Percentiles rank a stretch among this genome's conserved stretches.
These are phyloP conservation scores for Spathaspora sp. DNA, from an alignment of 805 yeast species.

Conservation along the genomic window DNA sequence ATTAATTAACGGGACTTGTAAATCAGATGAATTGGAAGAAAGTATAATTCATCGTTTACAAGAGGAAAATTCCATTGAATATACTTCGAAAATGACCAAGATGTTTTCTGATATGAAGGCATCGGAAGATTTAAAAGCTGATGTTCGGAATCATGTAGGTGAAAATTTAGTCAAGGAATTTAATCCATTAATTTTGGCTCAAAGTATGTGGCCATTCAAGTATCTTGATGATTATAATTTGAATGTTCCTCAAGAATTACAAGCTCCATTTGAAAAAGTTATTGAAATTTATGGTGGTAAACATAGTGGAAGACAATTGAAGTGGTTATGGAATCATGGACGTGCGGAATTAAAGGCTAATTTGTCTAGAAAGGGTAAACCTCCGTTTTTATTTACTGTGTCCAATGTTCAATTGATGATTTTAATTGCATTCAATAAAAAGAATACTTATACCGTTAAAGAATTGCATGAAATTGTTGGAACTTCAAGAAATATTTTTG, in stretches of 20 bases:
- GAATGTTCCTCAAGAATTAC: constrained; percentile 65
- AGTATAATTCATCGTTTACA: constrained; percentile 79
- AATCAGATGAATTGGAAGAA: constrained; percentile 83
- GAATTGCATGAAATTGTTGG: constrained; percentile 68
- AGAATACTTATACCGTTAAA: constrained; percentile 53
- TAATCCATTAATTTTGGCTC: constrained; percentile 77
- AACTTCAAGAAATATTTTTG: constrained; percentile 59
- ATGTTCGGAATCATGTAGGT: constrained; percentile 29
- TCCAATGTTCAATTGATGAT: constrained; percentile 87
- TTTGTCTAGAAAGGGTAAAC: constrained; percentile 73
- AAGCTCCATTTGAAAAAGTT: constrained; percentile 61
- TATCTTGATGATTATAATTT: constrained; percentile 36
- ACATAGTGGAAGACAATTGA: constrained; percentile 83
- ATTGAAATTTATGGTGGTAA: constrained; percentile 65
- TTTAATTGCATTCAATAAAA: constrained; percentile 74
- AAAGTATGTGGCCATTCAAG: constrained; percentile 83
- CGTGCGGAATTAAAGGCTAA: constrained; percentile 90
- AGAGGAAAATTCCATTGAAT: constrained; percentile 86
- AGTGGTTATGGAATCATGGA: constrained; percentile 95
- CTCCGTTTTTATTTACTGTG: constrained; percentile 77
- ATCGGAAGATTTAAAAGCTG: constrained; percentile 68
- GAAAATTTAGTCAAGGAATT: constrained; percentile 41
- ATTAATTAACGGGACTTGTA: constrained; percentile 80
- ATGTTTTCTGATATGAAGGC: constrained; percentile 94
- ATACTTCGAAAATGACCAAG: constrained; percentile 87